Evolutionary conservation across 108 stramenopile species (phyloP), one percentile per base, ranked within the genome.

Genomic region (Mayamaea pseudoterrestris): DNA sequence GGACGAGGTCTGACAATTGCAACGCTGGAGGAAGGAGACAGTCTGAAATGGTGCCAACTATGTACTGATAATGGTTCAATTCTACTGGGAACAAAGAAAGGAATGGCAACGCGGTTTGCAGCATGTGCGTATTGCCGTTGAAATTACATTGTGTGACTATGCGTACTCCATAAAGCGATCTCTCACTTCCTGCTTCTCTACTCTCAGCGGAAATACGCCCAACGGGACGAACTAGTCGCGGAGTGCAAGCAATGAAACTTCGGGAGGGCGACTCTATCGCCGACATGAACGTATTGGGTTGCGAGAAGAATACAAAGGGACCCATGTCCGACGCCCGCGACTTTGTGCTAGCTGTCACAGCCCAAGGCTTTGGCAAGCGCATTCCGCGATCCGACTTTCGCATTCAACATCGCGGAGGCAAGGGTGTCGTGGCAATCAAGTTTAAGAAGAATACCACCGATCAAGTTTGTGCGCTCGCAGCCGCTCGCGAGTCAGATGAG

Each of bases 401-500:
- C 29, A 41, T 68, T 14, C 80, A 74, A n/a, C 60, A 37, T 9
- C 74, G 95, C 8, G 93, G 90, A 23, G 71, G 69, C 6, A 63
- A 68, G 28, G 95, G 95, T 11, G 92, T 94, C 12, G 75, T 89
- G 43, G 90, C 92, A 0, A 80, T 80, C 60, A 94, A 94, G 51
- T 93, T 96, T 71, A 94, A 93, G 49, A 50, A 55, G 42, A 66
- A 43, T 16, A 47, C 60, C 6, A 58, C 74, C 14, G 94, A 95
- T 44, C 41, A 57, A 20, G 27, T 96, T 16, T 73, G 70, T 25
- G 76, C 79, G 50, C 69, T 93, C 29, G 63, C 84, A n/a, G 53
- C 74, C 24, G 86, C 87, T 14, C 58, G 65, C n/a, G 80, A 83
- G 41, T 80, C 85, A 26, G 92, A 93, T 51, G 93, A 96, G 53